Evolutionary conservation across 805 yeast species (phyloP), one percentile per base, ranked within the genome.

Genomic region (Scheffersomyces spartinae): DNA sequence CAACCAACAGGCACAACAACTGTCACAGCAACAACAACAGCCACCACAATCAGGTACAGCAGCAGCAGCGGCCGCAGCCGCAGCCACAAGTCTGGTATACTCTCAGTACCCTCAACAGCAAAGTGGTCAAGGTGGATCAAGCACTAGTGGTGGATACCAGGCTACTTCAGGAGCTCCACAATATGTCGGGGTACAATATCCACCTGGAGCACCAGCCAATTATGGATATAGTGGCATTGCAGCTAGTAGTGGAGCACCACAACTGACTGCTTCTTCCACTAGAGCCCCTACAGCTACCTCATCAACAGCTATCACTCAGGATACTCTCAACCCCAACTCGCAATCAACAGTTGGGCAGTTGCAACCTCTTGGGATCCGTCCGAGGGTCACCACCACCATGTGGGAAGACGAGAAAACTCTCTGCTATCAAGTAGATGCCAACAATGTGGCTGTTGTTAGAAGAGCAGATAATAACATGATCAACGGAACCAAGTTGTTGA

Each of bases 341-440:
- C 27, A 35, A 30, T 51, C 61, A 9, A 36, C 52, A 6, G 62
- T 56, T 25, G 67, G 65, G 21, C 66, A 57, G 32, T 59, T 47
- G 36, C 68, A 59, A 38, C 65, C 65, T 5, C 61, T 64, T 2
- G 64, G 64, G 3, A 47, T 60, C 28, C 41, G 78, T 17, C 82
- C 79, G 6, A 58, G 76, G 33, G 83, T 80, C 26, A 77, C 85
- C 26, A 79, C 91, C 13, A 80, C 91, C n/a, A 69, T 77, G 68
- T 81, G 94, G 94, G 91, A 81, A 44, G 93, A 81, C 45, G 93
- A 81, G 43, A 75, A 77, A 38, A 81, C 93, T 1, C 51, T 81
- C 26, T 81, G 91, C 45, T 81, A 80, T 55, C 91, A 80, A 50
- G 88, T 81, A 16, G 91, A 80, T 42, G 86, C 84, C 30, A 72